Base-by-base conservation (phyloP, 495 filamentous ascomycete genomes). In the Geopyxis carbonaria region DNA sequence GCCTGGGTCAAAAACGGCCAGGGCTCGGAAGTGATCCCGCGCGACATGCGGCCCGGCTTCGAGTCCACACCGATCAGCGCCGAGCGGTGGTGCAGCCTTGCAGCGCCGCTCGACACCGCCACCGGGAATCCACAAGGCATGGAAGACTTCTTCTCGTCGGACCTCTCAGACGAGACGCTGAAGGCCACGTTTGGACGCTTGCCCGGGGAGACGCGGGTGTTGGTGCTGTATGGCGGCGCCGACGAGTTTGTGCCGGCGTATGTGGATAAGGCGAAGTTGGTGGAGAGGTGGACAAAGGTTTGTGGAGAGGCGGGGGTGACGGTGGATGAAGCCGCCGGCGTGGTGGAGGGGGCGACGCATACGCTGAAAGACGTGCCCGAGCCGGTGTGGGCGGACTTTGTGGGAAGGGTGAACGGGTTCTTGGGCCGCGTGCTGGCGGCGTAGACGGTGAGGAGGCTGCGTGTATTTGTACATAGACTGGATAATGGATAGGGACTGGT, bases 91-190 rank as follows among this genome's bases (percentile, higher is more conserved):
- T 48, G 40, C 28, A 38, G 33, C 11, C 28, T 51, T 16, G 38
- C 46, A 3, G 45, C 41, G 8, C 45, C 48, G 14, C 31, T 46
- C 16, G 35, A 40, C 25, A 29, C 34, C 2, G 32, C 31, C 6
- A 38, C 35, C 10, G 37, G 41, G 11, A 41, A 40, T 5, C 34
- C 42, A 21, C 66, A 62, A 4, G 77, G 80, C 9, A 75, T 76
- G 33, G 87, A 97, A 59, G 89, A 95, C 57, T 78, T 79, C 45
- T 97, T 94, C 61, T 81, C 76, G 42, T 78, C 78, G 5, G 81
- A 87, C 56, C 60, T 92, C 31, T 53, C 57, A 0, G 75, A 80
- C 33, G 58, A 69, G 34, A 57, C 65, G 38, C 57, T 85, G 30
- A 37, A 44, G 31, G 48, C 59, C 30, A 80, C 68, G 19, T 93